These are phyloP conservation scores for Hibiscus trionum DNA, from an alignment of 345 rosid species.

Conservation along the genomic window DNA sequence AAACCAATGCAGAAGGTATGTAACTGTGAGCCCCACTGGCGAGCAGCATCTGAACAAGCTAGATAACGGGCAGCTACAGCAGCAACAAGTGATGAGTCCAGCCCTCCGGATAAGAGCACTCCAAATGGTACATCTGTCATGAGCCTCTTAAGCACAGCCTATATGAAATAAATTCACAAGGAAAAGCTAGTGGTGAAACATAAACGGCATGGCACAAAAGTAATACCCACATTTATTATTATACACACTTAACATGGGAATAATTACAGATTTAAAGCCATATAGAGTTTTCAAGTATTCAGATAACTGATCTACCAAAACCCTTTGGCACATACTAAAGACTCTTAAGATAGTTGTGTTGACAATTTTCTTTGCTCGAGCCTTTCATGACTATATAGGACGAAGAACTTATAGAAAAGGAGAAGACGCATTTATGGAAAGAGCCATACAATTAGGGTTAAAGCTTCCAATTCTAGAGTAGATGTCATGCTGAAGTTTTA, in stretches of 20 bases:
- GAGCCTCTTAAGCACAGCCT: slow-evolving; percentile 78
- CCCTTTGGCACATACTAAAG: not conserved
- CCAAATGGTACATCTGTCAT: slow-evolving; percentile 94
- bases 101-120: slow-evolving; percentile 81
- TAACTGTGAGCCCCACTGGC: slow-evolving; percentile 77
- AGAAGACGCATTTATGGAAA: not conserved
- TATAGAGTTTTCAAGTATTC: not conserved
- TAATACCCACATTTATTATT: not conserved
- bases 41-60: slow-evolving; percentile 53
- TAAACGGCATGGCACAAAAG: not conserved
- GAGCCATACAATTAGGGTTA: not conserved
- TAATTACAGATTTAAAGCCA: not conserved
- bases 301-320: not conserved
- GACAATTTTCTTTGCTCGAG: not conserved
- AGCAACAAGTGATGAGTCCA: slow-evolving; percentile 85
- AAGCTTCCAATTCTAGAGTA: not conserved
- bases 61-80: slow-evolving; percentile 64
- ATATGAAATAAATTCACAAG: slow-evolving; percentile 7
- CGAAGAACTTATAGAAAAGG: not conserved
- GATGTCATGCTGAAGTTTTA: not conserved
- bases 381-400: not conserved
- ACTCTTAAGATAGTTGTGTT: not conserved
- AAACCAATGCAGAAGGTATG: slow-evolving; percentile 76
- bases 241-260: not conserved
- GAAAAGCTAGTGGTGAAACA: not conserved